Evolutionary conservation across 2,329 filamentous ascomycete species (phyloP).

Genomic region (Macrophomina tecta): DNA sequence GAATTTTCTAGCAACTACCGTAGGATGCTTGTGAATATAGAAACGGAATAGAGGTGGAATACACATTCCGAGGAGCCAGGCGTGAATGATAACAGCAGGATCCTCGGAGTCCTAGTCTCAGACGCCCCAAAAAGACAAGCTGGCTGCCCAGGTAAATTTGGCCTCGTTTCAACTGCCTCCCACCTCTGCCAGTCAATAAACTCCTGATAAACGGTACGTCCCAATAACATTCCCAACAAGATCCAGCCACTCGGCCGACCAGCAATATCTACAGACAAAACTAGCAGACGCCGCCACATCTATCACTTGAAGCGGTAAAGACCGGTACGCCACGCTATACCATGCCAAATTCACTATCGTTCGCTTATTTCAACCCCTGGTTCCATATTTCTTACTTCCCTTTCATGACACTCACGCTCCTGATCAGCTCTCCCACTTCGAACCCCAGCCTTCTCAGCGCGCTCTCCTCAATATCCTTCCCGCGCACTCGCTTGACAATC

Average conservation of each 20-base stretch:
- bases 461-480: constrained; percentile 45
- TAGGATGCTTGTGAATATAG: too few relatives aligned
- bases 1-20: too few relatives aligned
- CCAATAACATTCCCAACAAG: not conserved
- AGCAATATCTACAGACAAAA: not conserved
- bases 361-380: too few relatives aligned
- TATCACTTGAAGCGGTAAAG: not conserved
- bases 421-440: constrained; percentile 84
- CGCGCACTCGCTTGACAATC: constrained; percentile 44
- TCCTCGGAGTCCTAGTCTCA: too few relatives aligned
- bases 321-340: not conserved
- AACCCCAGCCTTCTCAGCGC: constrained; percentile 79
- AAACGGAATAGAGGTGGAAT: too few relatives aligned
- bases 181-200: not conserved
- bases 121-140: too few relatives aligned
- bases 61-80: too few relatives aligned
- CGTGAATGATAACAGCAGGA: too few relatives aligned
- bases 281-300: not conserved
- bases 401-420: constrained; percentile 30
- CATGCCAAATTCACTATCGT: not conserved
- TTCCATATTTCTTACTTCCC: not conserved
- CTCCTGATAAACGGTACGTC: not conserved
- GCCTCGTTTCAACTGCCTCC: too few relatives aligned
- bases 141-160: too few relatives aligned
- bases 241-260: constrained; percentile 1